phyloP scores from a whole-genome alignment of 805 yeast genomes.

The Ogataea chonburiensis region DNA sequence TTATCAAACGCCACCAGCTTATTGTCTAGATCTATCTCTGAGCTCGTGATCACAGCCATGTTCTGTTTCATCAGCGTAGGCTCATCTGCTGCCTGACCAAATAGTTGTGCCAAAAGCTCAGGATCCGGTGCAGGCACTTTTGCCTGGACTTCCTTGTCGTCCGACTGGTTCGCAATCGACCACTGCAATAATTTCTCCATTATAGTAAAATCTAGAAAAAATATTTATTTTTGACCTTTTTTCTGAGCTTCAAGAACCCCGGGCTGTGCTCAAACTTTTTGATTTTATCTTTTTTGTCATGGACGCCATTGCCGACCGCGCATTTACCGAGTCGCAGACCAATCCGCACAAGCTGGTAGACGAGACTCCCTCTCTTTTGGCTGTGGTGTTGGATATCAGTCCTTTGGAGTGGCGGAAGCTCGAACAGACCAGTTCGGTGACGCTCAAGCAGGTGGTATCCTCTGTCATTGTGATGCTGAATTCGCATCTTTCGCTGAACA shows the following conservation, averaged over 20 bases:
- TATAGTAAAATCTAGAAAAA: conserved; percentile 29
- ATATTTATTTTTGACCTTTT: background rate
- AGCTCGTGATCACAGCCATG: conserved; percentile 55
- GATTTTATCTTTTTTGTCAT: conserved; percentile 30
- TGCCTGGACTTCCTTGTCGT: conserved; percentile 64
- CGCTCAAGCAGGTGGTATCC: conserved; percentile 59
- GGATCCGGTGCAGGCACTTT: conserved; percentile 75
- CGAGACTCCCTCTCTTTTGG: conserved; percentile 75
- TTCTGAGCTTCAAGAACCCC: background rate
- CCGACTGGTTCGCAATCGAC: conserved; percentile 80
- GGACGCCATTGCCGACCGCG: conserved; percentile 69
- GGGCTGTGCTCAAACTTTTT: background rate
- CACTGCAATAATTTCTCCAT: conserved; percentile 90
- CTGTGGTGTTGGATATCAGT: conserved; percentile 74
- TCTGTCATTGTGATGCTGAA: conserved; percentile 75
- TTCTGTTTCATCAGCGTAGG: conserved; percentile 83
- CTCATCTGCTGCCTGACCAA: conserved; percentile 78
- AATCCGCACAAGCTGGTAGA: conserved; percentile 37
- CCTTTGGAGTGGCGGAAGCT: conserved; percentile 64
- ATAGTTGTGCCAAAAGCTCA: conserved; percentile 71
- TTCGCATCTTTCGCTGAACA: conserved; percentile 83
- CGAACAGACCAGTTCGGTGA: conserved; percentile 38
- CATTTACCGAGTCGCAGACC: conserved; percentile 37
- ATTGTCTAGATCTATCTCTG: conserved; percentile 59
- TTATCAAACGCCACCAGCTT: conserved; percentile 81